Evolutionary conservation across 2,329 filamentous ascomycete species (phyloP).

Genomic region (Fusarium camptoceras): DNA sequence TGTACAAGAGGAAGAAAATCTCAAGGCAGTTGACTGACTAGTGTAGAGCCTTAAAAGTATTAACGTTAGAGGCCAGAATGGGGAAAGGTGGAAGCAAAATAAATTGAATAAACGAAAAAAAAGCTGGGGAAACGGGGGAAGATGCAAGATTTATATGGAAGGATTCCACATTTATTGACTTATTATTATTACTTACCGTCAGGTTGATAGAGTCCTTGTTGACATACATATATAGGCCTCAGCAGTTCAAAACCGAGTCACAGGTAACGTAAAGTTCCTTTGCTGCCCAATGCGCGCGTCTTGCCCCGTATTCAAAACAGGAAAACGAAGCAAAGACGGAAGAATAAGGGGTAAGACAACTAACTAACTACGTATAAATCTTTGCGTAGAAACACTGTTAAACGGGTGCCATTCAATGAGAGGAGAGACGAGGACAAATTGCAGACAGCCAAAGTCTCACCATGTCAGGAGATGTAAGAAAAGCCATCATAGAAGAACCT

Average conservation of each 20-base stretch:
- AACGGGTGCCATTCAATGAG: slow-evolving; percentile 33
- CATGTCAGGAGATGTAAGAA: slow-evolving; percentile 44
- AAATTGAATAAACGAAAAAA: slow-evolving; percentile 17
- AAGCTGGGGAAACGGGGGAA: slow-evolving; percentile 31
- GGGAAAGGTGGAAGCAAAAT: slow-evolving; percentile 15
- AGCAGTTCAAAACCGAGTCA: slow-evolving; percentile 23
- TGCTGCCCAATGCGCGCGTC: slow-evolving; percentile 48
- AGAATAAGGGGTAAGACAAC: slow-evolving; percentile 33
- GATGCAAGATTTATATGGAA: slow-evolving; percentile 26
- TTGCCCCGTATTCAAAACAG: slow-evolving; percentile 29
- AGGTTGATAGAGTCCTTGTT: slow-evolving; percentile 28
- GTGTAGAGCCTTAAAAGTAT: background rate
- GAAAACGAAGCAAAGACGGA: slow-evolving; percentile 36
- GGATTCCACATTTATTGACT: slow-evolving; percentile 23
- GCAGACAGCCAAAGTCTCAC: slow-evolving; percentile 42
- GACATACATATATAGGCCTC: slow-evolving; percentile 25
- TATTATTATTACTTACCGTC: background rate
- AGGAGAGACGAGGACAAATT: slow-evolving; percentile 32
- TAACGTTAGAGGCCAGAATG: background rate
- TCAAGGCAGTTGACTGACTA: slow-evolving; percentile 1
- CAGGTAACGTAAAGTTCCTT: slow-evolving; percentile 43
- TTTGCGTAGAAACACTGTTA: slow-evolving; percentile 1
- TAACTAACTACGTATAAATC: slow-evolving; percentile 3
- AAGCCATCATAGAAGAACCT: slow-evolving; percentile 5
- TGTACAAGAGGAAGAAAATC: slow-evolving; percentile 6